Percentiles rank a stretch among this genome's conserved stretches.
Conservation (phyloP, 2,329 filamentous ascomycete genomes). For the Trichoderma gracile region DNA sequence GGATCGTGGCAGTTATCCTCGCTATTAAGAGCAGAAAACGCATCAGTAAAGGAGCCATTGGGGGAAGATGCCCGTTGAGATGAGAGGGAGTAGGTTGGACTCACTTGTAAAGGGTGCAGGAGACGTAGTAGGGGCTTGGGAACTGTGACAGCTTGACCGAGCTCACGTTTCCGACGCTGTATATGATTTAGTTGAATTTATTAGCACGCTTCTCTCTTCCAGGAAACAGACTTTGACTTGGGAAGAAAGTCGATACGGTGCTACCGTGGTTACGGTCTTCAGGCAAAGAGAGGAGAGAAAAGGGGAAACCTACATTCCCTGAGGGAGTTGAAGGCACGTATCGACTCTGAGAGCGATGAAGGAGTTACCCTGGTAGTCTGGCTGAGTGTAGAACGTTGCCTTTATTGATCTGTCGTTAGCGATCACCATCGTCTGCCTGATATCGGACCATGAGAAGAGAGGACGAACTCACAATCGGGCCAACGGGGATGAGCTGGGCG, state of each 20-base stretch:
- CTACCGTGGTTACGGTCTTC: too few species aligned
- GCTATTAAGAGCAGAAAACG: neutral
- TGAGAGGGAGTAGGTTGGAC: neutral
- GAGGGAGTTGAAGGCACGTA: neutral
- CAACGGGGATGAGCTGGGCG: neutral
- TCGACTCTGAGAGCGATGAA: neutral
- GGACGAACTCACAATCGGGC: neutral
- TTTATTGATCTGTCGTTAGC: neutral
- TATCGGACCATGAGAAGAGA: too few species aligned
- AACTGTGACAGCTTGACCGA: neutral
- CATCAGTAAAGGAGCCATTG: neutral
- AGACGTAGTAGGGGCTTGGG: neutral
- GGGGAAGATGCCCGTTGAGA: too few species aligned
- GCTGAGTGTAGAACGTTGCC: neutral
- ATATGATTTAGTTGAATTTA: neutral
- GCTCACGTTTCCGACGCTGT: neutral
- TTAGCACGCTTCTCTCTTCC: too few species aligned
- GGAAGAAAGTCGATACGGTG: too few species aligned
- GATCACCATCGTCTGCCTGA: too few species aligned
- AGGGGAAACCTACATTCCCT: neutral
- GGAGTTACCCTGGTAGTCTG: neutral
- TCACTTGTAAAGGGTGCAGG: conserved; percentile 13
- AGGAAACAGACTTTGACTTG: too few species aligned
- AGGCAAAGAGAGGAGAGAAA: too few species aligned
- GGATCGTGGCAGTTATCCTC: conserved; percentile 2